A percentile compares a stretch with the other conserved stretches of the same genome.
phyloP scores from a whole-genome alignment of 306 rosid genomes.

The Rubus parviflorus region DNA sequence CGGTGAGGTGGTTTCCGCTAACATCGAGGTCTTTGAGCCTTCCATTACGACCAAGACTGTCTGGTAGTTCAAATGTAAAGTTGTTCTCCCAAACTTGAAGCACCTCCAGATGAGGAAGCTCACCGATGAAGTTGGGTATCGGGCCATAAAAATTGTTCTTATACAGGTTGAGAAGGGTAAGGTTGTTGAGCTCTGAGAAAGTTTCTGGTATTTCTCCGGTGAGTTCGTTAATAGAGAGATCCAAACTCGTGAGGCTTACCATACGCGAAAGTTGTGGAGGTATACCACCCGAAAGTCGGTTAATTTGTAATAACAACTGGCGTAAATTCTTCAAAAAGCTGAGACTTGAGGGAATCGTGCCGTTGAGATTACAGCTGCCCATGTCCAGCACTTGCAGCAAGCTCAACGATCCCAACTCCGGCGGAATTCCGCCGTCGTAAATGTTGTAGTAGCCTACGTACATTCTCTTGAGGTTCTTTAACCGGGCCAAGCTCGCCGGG shows the following conservation, averaged over 20 bases:
- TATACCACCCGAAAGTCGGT: constrained; percentile 52
- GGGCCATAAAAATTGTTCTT: constrained; percentile 52
- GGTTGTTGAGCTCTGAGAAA: constrained; percentile 44
- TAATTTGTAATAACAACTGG: constrained; percentile 45
- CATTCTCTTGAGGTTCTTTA: constrained; percentile 47
- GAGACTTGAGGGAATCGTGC: constrained; percentile 64
- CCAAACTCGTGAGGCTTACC: constrained; percentile 46
- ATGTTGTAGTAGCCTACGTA: constrained; percentile 52
- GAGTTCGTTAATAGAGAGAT: constrained; percentile 59
- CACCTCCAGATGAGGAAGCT: constrained; percentile 58
- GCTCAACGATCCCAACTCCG: constrained; percentile 55
- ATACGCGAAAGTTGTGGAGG: constrained; percentile 59
- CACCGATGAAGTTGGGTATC: constrained; percentile 56
- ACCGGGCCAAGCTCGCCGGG: constrained; percentile 45
- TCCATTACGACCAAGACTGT: constrained; percentile 60
- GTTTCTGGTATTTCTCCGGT: constrained; percentile 65
- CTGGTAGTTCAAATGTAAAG: constrained; percentile 59
- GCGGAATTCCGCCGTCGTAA: constrained; percentile 65
- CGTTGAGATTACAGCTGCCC: constrained; percentile 47
- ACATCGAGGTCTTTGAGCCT: constrained; percentile 52
- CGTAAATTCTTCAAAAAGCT: constrained; percentile 40
- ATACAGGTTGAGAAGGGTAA: constrained; percentile 55
- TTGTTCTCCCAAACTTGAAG: constrained; percentile 77
- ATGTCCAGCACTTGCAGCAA: constrained; percentile 52
- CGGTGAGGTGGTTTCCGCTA: constrained; percentile 55